Conservation (phyloP, 2,329 filamentous ascomycete species). For the Nothophaeocryptopus gaeumannii region DNA sequence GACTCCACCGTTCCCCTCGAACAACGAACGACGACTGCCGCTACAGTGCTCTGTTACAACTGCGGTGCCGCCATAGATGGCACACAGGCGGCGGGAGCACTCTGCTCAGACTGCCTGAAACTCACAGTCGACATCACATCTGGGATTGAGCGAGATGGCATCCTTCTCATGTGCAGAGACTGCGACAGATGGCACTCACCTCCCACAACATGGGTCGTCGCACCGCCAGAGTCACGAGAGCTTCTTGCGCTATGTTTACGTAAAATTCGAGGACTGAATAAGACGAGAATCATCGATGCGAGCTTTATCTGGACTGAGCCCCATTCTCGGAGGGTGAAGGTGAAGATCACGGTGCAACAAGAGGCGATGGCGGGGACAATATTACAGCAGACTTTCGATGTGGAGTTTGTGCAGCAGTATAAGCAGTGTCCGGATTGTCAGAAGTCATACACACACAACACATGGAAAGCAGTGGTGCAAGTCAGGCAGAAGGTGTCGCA, state of each 20-base stretch:
- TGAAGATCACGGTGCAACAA: conserved; percentile 91
- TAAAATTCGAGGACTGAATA: conserved; percentile 79
- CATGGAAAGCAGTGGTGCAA: conserved; percentile 90
- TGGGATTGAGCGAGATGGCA: conserved; percentile 86
- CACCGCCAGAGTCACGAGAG: conserved; percentile 83
- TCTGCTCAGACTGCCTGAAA: conserved; percentile 95
- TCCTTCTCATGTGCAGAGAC: conserved; percentile 86
- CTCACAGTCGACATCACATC: conserved; percentile 89
- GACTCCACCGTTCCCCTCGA: conserved; percentile 33
- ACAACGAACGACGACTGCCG: conserved; percentile 32
- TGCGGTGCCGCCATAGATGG: conserved; percentile 95
- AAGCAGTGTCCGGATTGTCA: conserved; percentile 94
- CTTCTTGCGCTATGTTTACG: conserved; percentile 86
- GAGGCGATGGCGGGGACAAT: conserved; percentile 65
- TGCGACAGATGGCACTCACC: conserved; percentile 93
- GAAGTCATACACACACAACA: conserved; percentile 95
- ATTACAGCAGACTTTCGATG: conserved; percentile 91
- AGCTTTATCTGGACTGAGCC: conserved; percentile 98
- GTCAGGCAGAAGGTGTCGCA: conserved; percentile 95
- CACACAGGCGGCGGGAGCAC: conserved; percentile 76
- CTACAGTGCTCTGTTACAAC: conserved; percentile 93
- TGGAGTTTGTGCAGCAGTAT: conserved; percentile 83
- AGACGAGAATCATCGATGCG: conserved; percentile 92
- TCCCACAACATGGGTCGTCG: conserved; percentile 80
- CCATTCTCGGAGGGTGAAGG: conserved; percentile 85